Evolutionary conservation across 805 yeast species (phyloP).

Genomic region (Metschnikowia rubicola): DNA sequence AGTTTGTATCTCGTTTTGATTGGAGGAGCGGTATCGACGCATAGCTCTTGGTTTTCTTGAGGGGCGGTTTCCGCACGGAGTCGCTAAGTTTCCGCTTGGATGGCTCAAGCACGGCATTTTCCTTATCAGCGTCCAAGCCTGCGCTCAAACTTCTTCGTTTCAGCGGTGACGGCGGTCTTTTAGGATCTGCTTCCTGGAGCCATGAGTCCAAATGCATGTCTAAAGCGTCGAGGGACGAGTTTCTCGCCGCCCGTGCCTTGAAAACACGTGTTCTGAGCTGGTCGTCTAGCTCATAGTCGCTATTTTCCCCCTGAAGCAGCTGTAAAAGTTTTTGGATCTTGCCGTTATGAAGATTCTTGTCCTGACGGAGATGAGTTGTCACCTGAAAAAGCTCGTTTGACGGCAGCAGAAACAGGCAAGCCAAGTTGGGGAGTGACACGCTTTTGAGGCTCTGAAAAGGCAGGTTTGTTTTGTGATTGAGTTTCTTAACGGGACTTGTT

Average conservation of each 20-base stretch:
- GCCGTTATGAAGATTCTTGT: constrained; percentile 27
- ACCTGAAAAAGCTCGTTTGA: constrained; percentile 34
- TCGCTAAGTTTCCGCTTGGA: constrained; percentile 23
- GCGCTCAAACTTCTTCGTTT: constrained; percentile 1
- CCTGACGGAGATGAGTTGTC: constrained; percentile 23
- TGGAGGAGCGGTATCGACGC: constrained; percentile 27
- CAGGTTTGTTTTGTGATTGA: neutral
- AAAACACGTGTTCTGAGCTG: constrained; percentile 19
- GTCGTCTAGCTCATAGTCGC: constrained; percentile 19
- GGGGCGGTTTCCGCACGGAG: constrained; percentile 3
- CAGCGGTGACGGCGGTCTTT: constrained; percentile 2
- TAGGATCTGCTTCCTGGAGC: constrained; percentile 11
- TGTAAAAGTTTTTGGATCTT: constrained; percentile 38
- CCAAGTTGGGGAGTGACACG: constrained; percentile 14
- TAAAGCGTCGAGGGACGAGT: constrained; percentile 13
- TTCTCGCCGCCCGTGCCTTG: constrained; percentile 21
- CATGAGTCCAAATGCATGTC: constrained; percentile 18
- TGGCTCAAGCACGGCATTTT: constrained; percentile 30
- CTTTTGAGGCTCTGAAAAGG: constrained; percentile 10
- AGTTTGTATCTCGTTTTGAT: constrained; percentile 6
- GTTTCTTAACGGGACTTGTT: constrained; percentile 14
- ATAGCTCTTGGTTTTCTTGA: constrained; percentile 10
- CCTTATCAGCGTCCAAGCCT: constrained; percentile 24
- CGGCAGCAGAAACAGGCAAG: constrained; percentile 11
- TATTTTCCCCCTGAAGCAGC: constrained; percentile 28